Conservation (phyloP, 139 green algal genomes). For the Auxenochlorella protothecoides region DNA sequence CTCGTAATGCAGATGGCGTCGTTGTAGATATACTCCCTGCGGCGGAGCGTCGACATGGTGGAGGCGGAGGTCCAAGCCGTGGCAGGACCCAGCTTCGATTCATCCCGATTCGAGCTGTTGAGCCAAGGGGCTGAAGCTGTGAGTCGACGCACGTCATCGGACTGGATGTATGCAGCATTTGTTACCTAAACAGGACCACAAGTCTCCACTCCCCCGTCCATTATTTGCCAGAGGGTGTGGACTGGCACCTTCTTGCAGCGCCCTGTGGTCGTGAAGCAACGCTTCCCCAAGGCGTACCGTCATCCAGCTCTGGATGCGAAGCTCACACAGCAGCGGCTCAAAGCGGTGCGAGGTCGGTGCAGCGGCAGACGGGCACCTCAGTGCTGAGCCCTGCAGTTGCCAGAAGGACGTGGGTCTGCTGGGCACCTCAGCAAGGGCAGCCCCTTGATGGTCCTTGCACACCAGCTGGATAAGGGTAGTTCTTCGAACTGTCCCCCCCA, state of each 20-base stretch:
- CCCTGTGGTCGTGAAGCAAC: constrained; percentile 63
- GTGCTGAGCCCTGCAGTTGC: constrained; percentile 24
- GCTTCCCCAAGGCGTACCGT: constrained; percentile 80
- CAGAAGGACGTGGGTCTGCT: neutral
- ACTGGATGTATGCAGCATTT: neutral
- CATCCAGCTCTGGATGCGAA: constrained; percentile 62
- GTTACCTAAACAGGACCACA: no score
- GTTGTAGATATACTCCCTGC: no score
- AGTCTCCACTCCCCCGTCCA: neutral
- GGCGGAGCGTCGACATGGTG: no score
- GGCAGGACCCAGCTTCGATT: neutral
- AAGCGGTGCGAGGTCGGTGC: constrained; percentile 10
- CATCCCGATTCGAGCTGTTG: constrained; percentile 7
- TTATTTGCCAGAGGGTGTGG: constrained; percentile 40
- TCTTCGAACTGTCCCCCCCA: no score
- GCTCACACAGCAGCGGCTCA: constrained; percentile 54
- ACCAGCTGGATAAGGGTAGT: no score
- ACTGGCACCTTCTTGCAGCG: constrained; percentile 35
- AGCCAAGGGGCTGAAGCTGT: constrained; percentile 33
- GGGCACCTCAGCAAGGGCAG: neutral
- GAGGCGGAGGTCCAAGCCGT: no score
- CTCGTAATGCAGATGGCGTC: no score
- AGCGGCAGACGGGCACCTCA: neutral
- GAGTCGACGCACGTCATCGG: neutral
- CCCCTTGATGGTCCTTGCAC: no score